Evolutionary conservation across 192 early-diverging fungal genomes (phyloP).

Genomic region (Pilobolus umbonatus): DNA sequence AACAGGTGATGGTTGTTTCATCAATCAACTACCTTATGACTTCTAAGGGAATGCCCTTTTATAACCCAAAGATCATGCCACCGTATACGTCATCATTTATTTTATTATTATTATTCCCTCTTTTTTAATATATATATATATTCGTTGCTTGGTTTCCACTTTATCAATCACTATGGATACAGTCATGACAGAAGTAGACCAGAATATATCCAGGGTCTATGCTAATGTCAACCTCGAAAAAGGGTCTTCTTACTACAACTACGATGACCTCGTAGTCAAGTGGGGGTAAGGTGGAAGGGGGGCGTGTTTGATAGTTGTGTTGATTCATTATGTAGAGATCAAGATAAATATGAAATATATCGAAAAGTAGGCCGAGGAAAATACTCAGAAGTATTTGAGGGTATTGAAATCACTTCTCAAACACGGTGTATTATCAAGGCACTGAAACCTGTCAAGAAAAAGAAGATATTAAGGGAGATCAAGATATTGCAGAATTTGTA

Average conservation of each 20-base stretch:
- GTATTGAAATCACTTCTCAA: slow-evolving; percentile 76
- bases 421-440: slow-evolving; percentile 96
- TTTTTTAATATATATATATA: background rate
- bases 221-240: slow-evolving; percentile 77
- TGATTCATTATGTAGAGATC: slow-evolving; percentile 43
- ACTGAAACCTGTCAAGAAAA: slow-evolving; percentile 99
- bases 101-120: background rate
- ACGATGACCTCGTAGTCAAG: slow-evolving; percentile 84
- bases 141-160: too few relatives aligned
- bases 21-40: too few relatives aligned
- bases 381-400: slow-evolving; percentile 99
- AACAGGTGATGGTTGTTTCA: too few relatives aligned
- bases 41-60: too few relatives aligned
- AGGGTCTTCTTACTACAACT: slow-evolving; percentile 93
- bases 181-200: background rate
- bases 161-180: background rate
- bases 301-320: background rate
- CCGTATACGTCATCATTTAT: background rate
- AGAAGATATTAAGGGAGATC: slow-evolving; percentile 99
- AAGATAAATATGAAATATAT: slow-evolving; percentile 98
- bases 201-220: slow-evolving; percentile 75
- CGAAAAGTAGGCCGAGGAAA: slow-evolving; percentile 97
- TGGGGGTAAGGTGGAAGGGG: slow-evolving; percentile 73
- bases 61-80: too few relatives aligned
- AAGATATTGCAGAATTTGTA: slow-evolving; percentile 97